A percentile compares a stretch with the other conserved stretches of the same genome.
These are phyloP conservation scores for Byssochlamys sp. DNA, from an alignment of 2,329 filamentous ascomycete genomes.

Conservation along the genomic window DNA sequence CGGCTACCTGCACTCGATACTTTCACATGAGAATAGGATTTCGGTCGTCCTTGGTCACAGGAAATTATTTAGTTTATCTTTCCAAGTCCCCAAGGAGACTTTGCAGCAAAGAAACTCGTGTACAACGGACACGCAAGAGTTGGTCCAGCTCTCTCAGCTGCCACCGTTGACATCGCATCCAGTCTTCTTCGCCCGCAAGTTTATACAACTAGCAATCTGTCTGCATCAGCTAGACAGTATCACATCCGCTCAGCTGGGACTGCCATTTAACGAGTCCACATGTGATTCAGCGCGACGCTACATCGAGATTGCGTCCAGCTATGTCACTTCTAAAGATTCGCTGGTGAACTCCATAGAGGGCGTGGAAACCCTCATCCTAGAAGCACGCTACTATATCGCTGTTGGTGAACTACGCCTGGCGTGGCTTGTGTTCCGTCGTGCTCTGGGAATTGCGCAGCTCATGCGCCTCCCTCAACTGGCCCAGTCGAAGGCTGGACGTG, in stretches of 20 bases:
- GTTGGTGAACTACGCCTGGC: slow-evolving; percentile 43
- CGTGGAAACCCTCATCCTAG: slow-evolving; percentile 42
- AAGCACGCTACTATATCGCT: slow-evolving; percentile 43
- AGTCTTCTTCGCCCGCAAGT: slow-evolving; percentile 7
- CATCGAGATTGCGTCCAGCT: slow-evolving; percentile 5
- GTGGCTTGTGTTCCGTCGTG: slow-evolving; percentile 42
- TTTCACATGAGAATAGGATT: slow-evolving; percentile 6
- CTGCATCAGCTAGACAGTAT: slow-evolving; percentile 6
- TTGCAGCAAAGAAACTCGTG: background rate
- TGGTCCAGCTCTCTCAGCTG: background rate
- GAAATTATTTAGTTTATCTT: slow-evolving; percentile 9
- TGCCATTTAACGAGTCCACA: slow-evolving; percentile 4
- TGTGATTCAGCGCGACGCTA: slow-evolving; percentile 4
- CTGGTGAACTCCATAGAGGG: slow-evolving; percentile 39
- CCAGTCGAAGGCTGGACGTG: slow-evolving; percentile 7
- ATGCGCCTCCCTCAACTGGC: slow-evolving; percentile 33
- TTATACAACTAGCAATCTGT: slow-evolving; percentile 13
- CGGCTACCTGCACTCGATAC: slow-evolving; percentile 10
- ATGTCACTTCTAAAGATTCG: slow-evolving; percentile 38
- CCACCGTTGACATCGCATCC: slow-evolving; percentile 7
- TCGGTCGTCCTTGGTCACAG: slow-evolving; percentile 6
- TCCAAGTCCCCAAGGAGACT: slow-evolving; percentile 1
- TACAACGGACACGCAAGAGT: background rate
- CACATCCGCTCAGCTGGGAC: slow-evolving; percentile 1
- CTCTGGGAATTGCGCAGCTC: slow-evolving; percentile 40